A percentile compares a stretch with the other conserved stretches of the same genome.
Conservation (phyloP, 495 filamentous ascomycete species). For the Opeltia flavorubescens region DNA sequence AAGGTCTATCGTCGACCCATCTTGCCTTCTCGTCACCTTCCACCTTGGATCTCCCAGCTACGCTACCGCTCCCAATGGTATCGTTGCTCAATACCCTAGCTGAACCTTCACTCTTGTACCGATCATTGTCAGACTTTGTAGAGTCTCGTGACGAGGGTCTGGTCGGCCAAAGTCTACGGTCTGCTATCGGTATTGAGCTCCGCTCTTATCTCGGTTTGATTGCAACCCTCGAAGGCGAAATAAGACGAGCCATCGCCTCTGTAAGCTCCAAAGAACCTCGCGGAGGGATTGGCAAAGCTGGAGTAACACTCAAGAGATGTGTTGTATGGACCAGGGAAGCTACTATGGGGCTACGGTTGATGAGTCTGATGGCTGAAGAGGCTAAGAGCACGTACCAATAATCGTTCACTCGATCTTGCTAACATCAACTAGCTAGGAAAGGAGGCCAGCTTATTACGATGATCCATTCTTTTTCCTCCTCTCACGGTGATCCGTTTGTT, state of each 20-base stretch:
- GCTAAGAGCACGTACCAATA: slow-evolving; percentile 42
- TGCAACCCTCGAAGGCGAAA: slow-evolving; percentile 87
- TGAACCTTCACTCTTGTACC: slow-evolving; percentile 84
- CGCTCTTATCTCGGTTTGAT: slow-evolving; percentile 87
- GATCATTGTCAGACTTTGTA: slow-evolving; percentile 63
- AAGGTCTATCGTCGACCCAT: slow-evolving; percentile 78
- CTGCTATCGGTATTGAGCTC: slow-evolving; percentile 72
- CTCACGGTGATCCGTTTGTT: slow-evolving; percentile 91
- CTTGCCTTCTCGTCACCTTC: slow-evolving; percentile 56
- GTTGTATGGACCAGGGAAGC: slow-evolving; percentile 96
- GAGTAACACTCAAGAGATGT: slow-evolving; percentile 92
- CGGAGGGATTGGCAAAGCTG: slow-evolving; percentile 62
- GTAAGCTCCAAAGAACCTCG: slow-evolving; percentile 49
- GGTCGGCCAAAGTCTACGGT: slow-evolving; percentile 85
- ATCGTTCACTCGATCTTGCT: slow-evolving; percentile 6
- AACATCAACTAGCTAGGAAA: slow-evolving; percentile 44
- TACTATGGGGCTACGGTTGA: slow-evolving; percentile 87
- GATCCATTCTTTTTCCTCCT: slow-evolving; percentile 84
- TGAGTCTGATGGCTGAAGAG: slow-evolving; percentile 89
- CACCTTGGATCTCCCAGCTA: slow-evolving; percentile 57
- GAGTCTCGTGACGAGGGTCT: slow-evolving; percentile 56
- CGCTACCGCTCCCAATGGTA: slow-evolving; percentile 69
- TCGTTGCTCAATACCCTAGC: slow-evolving; percentile 81
- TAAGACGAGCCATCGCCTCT: slow-evolving; percentile 60
- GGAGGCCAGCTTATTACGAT: slow-evolving; percentile 89